A percentile compares a stretch with the other conserved stretches of the same genome.
phyloP scores from a whole-genome alignment of 2,329 filamentous ascomycete species.

The Penicillium corylophilum region DNA sequence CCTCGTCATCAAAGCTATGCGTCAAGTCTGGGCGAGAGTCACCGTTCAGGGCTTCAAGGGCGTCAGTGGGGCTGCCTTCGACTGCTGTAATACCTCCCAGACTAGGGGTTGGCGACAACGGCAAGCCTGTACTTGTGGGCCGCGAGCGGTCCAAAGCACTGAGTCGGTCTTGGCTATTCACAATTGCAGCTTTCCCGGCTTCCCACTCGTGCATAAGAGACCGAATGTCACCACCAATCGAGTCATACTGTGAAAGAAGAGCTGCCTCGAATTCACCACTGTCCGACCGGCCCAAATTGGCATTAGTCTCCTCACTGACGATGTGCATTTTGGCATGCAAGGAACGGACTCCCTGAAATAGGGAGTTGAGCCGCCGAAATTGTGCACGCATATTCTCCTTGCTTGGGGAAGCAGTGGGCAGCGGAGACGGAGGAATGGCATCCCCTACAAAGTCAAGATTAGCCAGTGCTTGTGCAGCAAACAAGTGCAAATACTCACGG shows the following conservation, averaged over 20 bases:
- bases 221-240: constrained; percentile 83
- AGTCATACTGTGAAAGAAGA: constrained; percentile 88
- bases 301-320: constrained; percentile 83
- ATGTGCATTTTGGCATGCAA: constrained; percentile 94
- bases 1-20: constrained; percentile 56
- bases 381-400: constrained; percentile 83
- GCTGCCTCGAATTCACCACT: constrained; percentile 71
- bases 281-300: constrained; percentile 69
- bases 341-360: constrained; percentile 86
- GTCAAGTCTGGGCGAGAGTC: constrained; percentile 50
- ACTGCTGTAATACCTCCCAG: constrained; percentile 47
- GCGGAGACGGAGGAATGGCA: constrained; percentile 53
- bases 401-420: constrained; percentile 68
- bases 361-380: constrained; percentile 79
- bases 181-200: constrained; percentile 77
- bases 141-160: constrained; percentile 62
- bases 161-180: constrained; percentile 77
- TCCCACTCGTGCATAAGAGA: constrained; percentile 83
- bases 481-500: constrained; percentile 52
- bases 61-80: constrained; percentile 64
- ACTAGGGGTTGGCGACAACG: constrained; percentile 48
- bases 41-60: constrained; percentile 75
- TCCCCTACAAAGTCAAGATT: constrained; percentile 30
- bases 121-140: constrained; percentile 48
- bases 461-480: constrained; percentile 6